Base-by-base conservation (phyloP, 192 early-diverging fungal species). In the Backusella mclennaniae region DNA sequence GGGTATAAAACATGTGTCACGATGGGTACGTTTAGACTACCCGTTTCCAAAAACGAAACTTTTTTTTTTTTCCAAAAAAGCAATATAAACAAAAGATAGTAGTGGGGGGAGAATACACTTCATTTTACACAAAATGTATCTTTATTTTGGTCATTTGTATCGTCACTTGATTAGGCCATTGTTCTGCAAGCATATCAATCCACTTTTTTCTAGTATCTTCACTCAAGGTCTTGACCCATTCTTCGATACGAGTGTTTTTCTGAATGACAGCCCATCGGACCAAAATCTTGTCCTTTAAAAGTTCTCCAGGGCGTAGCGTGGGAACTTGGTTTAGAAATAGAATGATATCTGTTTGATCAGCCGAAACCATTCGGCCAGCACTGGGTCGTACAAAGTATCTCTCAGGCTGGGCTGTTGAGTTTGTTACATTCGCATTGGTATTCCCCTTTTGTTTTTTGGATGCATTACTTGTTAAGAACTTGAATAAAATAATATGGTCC, bases 301-400 rank as follows among this genome's bases (percentile, higher is more conserved):
- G 56, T 44, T 73, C 76, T 8, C 75, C 76, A 1, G 35, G 70
- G 8, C 56, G n/a, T 29, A 80, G 5, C 7, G 49, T 67, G 17
- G 80, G 80, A 31, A 66, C 67, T 17, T 81, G 72, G 46, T 81
- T 81, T 11, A 81, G 49, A 69, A 81, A 74, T 35, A 81, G 52
- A 49, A 73, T 41, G 23, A 81, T 77, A 42, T 73, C 53, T 35
- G 73, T 42, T 41, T 74, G 73, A 66, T 71, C 73, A 66, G 19
- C 33, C 17, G 72, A 35, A 26, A 39, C 36, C 31, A 81, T 77
- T 29, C 49, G 36, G 19, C 80, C 80, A 71, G 80, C 75, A 36
- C 80, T 81, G 38, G 80, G 80, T 44, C 71, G 75, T n/a, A 81
- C 73, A 74, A 77, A 81, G 33, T 81, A 81, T 23, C 80, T 63